Base-by-base conservation (phyloP, 441 rosid species). In the Erysimum cheiri region DNA sequence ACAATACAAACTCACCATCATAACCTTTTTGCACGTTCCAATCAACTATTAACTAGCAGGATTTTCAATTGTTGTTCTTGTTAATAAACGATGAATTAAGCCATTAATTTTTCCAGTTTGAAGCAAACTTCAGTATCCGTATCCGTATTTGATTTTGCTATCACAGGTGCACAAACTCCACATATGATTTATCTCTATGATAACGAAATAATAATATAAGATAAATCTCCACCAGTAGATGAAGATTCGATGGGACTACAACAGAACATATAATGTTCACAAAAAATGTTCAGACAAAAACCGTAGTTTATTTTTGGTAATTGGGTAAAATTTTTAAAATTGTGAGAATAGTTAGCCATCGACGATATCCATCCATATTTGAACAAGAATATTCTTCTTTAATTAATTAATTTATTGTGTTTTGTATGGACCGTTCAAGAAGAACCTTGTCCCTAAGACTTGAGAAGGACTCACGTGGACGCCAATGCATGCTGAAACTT, bases 391-490 rank as follows among this genome's bases (percentile, higher is more conserved):
- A 41, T 36, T 67, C 0, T 44, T 60, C 11, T 60, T 60, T 15
- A 28, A 37, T 36, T 13, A 2, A 54, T 64, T 13, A 3, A 13
- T 47, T 9, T 54, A 43, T 56, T 63, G n/a, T 36, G 36, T 11
- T 49, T 22, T 32, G 36, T 41, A 24, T 65, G 68, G 49, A 50
- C 67, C 72, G 62, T 50, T 66, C 47, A 73, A 52, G 58, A 60
- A 43, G 73, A 67, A 60, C 44, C 69, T 67, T 60, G 69, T 60
- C 69, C 39, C 53, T 6, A 4, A 60, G 64, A 60, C 29, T 60
- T 74, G 69, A 74, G 59, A 74, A 74, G 58, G 69, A 74, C 78
- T 74, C 64, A 29, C 69, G 73, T 74, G 78, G 73, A 74, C 73
- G 73, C 53, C 59, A 74, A 60, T 67, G 73, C 69, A 61, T 68